Base-by-base conservation (phyloP, 768 basidiomycete species). In the Sporobolomyces phaffii region DNA sequence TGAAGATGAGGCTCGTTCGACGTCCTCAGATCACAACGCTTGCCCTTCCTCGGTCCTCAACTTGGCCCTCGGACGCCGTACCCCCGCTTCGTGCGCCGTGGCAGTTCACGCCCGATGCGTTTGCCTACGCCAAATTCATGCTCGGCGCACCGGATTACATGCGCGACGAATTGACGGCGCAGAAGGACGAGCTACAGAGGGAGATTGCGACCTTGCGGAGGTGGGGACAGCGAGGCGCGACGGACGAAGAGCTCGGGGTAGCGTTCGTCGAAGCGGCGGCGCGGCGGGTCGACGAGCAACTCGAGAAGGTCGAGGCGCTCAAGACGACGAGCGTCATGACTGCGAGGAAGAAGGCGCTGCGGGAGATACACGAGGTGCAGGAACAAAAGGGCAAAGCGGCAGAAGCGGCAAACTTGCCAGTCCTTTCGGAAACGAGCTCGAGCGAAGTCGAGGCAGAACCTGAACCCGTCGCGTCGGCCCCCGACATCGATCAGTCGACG, bases 21-120 rank as follows among this genome's bases (percentile, higher is more conserved):
- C 85, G 94, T 9, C 94, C 93, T 3, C 90, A 90, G 75, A 91
- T 94, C 73, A 92, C 92, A 5, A 97, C 94, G 0, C 83, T 98
- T 38, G 93, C 96, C 3, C 82, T 99, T 10, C 96, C 96, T 43
- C 86, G 91, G 28, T 93, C 94, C 2, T 74, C 80, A 20, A 90
- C 91, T 4, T 99, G 93, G 93, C 94, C 91, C 2, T 94, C 91
- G 2, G 91, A 94, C 65, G 83, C 93, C 3, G 79, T 96, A 34
- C 87, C 90, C 18, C 89, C 91, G 24, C 90, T 93, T 71, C 87
- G 92, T 74, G 90, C 91, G 0, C 94, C 96, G 10, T 98, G 93
- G 81, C 85, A 96, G 76, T 98, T 99, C 80, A 82, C 94, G 26
- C 96, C 93, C 1, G 91, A 97, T 74, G 88, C 96, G 44, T 85